Percentiles rank a stretch among this genome's conserved stretches.
These are phyloP conservation scores for Talaromyces sp. DNA, from an alignment of 2,329 filamentous ascomycete species.

Conservation along the genomic window DNA sequence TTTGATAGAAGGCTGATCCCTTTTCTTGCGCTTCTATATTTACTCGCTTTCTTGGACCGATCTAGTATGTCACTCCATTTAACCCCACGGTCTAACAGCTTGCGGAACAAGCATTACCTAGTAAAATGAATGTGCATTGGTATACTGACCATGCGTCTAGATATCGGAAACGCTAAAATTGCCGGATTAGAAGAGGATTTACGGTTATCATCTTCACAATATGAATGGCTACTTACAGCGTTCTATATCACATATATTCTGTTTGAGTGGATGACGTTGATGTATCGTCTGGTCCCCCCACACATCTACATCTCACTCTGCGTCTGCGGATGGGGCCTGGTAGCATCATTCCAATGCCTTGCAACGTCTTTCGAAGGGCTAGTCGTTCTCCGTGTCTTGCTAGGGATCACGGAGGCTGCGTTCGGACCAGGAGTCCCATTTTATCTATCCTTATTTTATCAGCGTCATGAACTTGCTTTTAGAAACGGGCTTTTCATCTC, in stretches of 20 bases:
- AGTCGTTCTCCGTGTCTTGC: slow-evolving; percentile 46
- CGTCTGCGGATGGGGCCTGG: slow-evolving; percentile 77
- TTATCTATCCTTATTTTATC: slow-evolving; percentile 66
- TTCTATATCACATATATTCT: slow-evolving; percentile 67
- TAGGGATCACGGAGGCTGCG: slow-evolving; percentile 63
- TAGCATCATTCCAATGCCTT: slow-evolving; percentile 73
- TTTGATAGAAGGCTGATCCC: slow-evolving; percentile 77
- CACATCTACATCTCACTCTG: slow-evolving; percentile 62
- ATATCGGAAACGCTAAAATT: slow-evolving; percentile 65
- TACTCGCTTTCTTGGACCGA: slow-evolving; percentile 82
- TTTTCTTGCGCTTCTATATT: slow-evolving; percentile 80
- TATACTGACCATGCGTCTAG: slow-evolving; percentile 31
- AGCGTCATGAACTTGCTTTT: slow-evolving; percentile 74
- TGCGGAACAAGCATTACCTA: too few species aligned
- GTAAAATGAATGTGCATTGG: too few species aligned
- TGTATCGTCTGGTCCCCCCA: slow-evolving; percentile 62
- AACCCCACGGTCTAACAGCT: too few species aligned
- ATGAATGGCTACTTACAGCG: slow-evolving; percentile 63
- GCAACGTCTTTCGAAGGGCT: slow-evolving; percentile 65
- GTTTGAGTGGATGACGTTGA: slow-evolving; percentile 68
- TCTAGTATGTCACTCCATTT: slow-evolving; percentile 65
- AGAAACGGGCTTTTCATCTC: slow-evolving; percentile 85
- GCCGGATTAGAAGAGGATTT: slow-evolving; percentile 61
- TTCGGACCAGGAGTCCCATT: slow-evolving; percentile 67
- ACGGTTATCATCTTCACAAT: slow-evolving; percentile 57